Conservation (phyloP, 805 yeast species). For the Lipomyces chichibuensis region DNA sequence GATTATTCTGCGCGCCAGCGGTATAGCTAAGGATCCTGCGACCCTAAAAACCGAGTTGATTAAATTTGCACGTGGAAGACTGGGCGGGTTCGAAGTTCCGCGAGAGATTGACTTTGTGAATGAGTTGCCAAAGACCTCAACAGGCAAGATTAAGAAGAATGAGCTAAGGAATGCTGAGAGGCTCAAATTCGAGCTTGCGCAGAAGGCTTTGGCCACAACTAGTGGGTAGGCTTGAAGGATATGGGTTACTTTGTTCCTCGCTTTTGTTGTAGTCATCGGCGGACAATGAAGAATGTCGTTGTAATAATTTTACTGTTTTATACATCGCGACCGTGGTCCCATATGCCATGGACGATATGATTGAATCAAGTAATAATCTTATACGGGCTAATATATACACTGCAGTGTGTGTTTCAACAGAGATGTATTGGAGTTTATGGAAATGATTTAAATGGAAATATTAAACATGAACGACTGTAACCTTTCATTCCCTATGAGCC, state of each 20-base stretch:
- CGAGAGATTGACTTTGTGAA: conserved; percentile 38
- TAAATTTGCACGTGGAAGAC: conserved; percentile 37
- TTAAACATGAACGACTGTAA: too few species aligned
- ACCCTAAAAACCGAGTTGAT: conserved; percentile 32
- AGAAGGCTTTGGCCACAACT: background rate
- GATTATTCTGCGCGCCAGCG: conserved; percentile 32
- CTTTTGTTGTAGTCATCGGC: background rate
- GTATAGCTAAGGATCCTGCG: background rate
- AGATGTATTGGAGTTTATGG: too few species aligned
- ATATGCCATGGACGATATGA: too few species aligned
- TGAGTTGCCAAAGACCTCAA: conserved; percentile 45
- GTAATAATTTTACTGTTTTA: too few species aligned
- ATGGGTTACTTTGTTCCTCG: background rate
- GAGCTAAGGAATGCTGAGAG: conserved; percentile 40
- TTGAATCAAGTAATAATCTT: too few species aligned
- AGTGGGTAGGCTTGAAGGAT: background rate
- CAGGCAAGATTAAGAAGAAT: conserved; percentile 45
- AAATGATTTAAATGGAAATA: too few species aligned
- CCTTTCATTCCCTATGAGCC: too few species aligned
- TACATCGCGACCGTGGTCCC: too few species aligned
- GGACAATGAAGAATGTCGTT: too few species aligned
- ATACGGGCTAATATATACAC: too few species aligned
- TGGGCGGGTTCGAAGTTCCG: conserved; percentile 46
- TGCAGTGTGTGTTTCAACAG: too few species aligned
- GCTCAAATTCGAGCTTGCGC: background rate